Evolutionary conservation across 225 moss, liverwort and hornwort genomes (phyloP).

Genomic region (Bryum argenteum): DNA sequence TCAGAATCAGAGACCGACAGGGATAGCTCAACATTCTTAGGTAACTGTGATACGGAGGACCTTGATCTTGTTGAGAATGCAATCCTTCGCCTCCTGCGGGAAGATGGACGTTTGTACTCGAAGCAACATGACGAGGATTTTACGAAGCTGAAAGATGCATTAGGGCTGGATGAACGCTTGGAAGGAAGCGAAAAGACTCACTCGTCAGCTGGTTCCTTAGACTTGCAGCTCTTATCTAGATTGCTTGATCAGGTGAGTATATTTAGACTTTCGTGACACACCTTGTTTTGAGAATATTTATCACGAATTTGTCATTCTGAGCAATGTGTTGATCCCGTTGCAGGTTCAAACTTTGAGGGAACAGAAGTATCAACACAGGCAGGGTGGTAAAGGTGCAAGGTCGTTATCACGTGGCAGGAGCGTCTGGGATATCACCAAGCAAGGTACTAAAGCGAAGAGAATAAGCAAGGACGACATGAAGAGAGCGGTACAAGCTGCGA

Average conservation of each 20-base stretch:
- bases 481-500: conserved; percentile 50
- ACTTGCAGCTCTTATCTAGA: conserved; percentile 44
- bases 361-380: conserved; percentile 41
- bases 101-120: conserved; percentile 3
- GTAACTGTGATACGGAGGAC: conserved; percentile 34
- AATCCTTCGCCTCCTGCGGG: conserved; percentile 36
- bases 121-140: conserved; percentile 13
- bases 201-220: conserved; percentile 2
- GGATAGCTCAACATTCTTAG: conserved; percentile 18
- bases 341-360: conserved; percentile 55
- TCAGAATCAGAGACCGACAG: conserved; percentile 33
- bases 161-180: conserved; percentile 25
- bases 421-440: conserved; percentile 39
- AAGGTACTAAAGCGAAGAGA: conserved; percentile 40
- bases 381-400: conserved; percentile 31
- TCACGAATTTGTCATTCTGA: neutral
- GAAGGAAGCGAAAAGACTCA: conserved; percentile 34
- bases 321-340: neutral
- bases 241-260: conserved; percentile 51
- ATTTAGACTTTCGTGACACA: neutral
- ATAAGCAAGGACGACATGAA: conserved; percentile 37
- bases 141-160: conserved; percentile 30
- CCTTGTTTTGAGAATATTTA: neutral
- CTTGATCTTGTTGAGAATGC: conserved; percentile 54
- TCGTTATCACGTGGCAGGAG: conserved; percentile 36